Conservation (phyloP, 306 rosid species). For the Cercis canadensis region DNA sequence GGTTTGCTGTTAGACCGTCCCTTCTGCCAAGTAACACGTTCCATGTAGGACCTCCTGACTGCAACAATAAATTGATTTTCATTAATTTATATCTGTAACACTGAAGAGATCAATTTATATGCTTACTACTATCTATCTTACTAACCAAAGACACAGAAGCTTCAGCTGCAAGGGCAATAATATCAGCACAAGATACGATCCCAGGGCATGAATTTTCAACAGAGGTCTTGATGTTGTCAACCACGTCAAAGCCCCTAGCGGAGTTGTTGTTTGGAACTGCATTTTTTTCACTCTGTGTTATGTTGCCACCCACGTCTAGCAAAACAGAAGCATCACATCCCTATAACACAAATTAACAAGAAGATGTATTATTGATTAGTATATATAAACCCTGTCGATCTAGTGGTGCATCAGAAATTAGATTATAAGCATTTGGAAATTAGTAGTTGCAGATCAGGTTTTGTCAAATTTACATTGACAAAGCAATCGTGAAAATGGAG, state of each 20-base stretch:
- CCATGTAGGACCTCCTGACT: slow-evolving; percentile 82
- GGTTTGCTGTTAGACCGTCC: slow-evolving; percentile 68
- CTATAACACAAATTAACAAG: slow-evolving; percentile 44
- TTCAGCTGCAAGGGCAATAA: slow-evolving; percentile 75
- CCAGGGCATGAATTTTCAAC: slow-evolving; percentile 68
- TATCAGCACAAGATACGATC: slow-evolving; percentile 77
- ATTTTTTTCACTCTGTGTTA: slow-evolving; percentile 71
- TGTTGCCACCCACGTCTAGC: slow-evolving; percentile 57
- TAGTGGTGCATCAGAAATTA: too few relatives aligned
- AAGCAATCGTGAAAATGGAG: slow-evolving; percentile 80
- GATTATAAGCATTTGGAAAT: too few relatives aligned
- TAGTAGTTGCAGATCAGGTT: neutral
- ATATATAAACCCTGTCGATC: too few relatives aligned
- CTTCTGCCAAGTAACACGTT: slow-evolving; percentile 72
- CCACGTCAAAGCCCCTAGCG: slow-evolving; percentile 54
- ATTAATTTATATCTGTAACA: neutral
- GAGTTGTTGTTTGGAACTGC: slow-evolving; percentile 62
- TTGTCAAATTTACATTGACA: slow-evolving; percentile 52
- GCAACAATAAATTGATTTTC: slow-evolving; percentile 2
- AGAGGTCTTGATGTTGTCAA: slow-evolving; percentile 67
- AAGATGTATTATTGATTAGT: too few relatives aligned
- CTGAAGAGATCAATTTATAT: neutral
- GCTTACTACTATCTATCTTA: neutral
- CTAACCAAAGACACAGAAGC: slow-evolving; percentile 63
- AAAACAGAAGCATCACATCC: slow-evolving; percentile 81